phyloP scores from a whole-genome alignment of 345 rosid genomes.

The Arabis hirsuta region DNA sequence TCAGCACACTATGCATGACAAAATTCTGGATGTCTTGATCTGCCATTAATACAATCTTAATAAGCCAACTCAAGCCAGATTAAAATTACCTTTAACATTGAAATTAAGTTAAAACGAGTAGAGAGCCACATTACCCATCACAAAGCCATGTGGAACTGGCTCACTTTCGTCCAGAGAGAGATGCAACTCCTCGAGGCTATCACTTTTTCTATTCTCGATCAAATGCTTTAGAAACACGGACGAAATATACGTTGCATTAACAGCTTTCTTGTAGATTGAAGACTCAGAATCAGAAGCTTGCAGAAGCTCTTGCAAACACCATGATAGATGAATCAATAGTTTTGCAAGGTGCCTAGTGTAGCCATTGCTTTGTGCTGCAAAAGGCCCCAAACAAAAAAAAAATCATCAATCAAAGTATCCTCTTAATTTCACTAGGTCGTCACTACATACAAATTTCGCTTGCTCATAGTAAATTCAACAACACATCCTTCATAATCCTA shows the following conservation, averaged over 20 bases:
- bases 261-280: slow-evolving; percentile 58
- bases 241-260: slow-evolving; percentile 77
- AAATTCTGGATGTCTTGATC: slow-evolving; percentile 75
- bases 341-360: slow-evolving; percentile 88
- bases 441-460: slow-evolving; percentile 17
- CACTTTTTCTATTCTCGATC: slow-evolving; percentile 67
- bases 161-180: slow-evolving; percentile 74
- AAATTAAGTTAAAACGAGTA: neutral
- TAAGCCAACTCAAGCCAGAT: slow-evolving; percentile 35
- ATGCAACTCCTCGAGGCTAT: slow-evolving; percentile 56
- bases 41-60: slow-evolving; percentile 47
- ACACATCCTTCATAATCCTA: neutral
- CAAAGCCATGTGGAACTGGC: slow-evolving; percentile 57
- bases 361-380: slow-evolving; percentile 75
- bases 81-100: neutral
- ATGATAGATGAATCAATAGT: slow-evolving; percentile 76
- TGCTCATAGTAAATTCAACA: neutral
- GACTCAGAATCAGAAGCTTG: slow-evolving; percentile 54
- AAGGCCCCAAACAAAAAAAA: neutral
- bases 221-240: slow-evolving; percentile 81
- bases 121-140: slow-evolving; percentile 54
- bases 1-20: slow-evolving; percentile 78
- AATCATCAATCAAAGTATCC: slow-evolving; percentile 4
- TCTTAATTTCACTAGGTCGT: slow-evolving; percentile 6
- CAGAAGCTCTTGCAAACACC: slow-evolving; percentile 81